These are phyloP conservation scores for Leccinum longicurvipes DNA, from an alignment of 768 basidiomycete species.

Conservation along the genomic window DNA sequence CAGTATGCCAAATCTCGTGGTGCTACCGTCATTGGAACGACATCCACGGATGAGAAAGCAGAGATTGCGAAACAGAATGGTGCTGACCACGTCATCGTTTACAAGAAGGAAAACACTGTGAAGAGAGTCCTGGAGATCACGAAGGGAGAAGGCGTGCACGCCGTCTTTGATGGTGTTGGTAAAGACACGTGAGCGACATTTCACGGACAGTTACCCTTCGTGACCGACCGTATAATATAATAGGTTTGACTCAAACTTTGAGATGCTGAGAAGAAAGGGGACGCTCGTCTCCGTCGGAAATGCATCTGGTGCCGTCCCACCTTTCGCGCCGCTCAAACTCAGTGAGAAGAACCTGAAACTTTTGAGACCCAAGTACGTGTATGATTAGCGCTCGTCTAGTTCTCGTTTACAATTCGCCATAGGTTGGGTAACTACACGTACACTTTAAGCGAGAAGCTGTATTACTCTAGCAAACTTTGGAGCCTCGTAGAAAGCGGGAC, in stretches of 20 bases:
- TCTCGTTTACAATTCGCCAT: slow-evolving; percentile 11
- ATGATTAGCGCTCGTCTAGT: not conserved
- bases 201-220: not conserved
- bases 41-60: slow-evolving; percentile 82
- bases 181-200: slow-evolving; percentile 74
- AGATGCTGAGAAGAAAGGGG: slow-evolving; percentile 79
- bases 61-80: slow-evolving; percentile 74
- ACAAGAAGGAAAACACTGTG: slow-evolving; percentile 71
- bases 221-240: slow-evolving; percentile 4
- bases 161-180: slow-evolving; percentile 93
- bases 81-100: slow-evolving; percentile 84
- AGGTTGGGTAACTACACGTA: slow-evolving; percentile 71
- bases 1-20: slow-evolving; percentile 73
- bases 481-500: slow-evolving; percentile 52
- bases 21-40: slow-evolving; percentile 90
- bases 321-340: slow-evolving; percentile 72
- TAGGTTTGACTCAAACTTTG: slow-evolving; percentile 78
- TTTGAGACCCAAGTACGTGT: slow-evolving; percentile 65
- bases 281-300: slow-evolving; percentile 91
- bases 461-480: slow-evolving; percentile 68
- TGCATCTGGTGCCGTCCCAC: slow-evolving; percentile 80
- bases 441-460: slow-evolving; percentile 67
- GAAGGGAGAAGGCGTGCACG: slow-evolving; percentile 78
- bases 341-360: slow-evolving; percentile 79
- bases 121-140: slow-evolving; percentile 72